Conservation (phyloP, 371 early-diverging fungal species). For the Mucor saturninus region DNA sequence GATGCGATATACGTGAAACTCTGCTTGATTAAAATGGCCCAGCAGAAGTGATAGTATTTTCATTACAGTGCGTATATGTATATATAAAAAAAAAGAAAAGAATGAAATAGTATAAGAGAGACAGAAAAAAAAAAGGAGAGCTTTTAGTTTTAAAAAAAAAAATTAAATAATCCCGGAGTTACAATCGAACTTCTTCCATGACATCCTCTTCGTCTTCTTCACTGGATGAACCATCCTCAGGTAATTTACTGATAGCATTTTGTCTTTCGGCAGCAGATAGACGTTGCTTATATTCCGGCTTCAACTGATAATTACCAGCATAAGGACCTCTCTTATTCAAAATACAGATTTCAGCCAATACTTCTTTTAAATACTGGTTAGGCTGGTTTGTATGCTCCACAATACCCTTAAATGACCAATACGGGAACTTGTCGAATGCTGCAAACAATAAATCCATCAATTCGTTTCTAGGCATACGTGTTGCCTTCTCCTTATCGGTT, state of each 20-base stretch:
- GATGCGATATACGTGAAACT: conserved; percentile 25
- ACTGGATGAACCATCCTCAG: conserved; percentile 28
- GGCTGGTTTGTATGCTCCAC: conserved; percentile 84
- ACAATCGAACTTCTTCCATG: conserved; percentile 52
- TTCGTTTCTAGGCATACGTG: conserved; percentile 84
- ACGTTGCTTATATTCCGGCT: conserved; percentile 77
- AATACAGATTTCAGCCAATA: conserved; percentile 78
- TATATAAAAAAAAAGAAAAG: background rate
- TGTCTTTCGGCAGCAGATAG: conserved; percentile 51
- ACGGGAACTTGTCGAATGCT: conserved; percentile 80
- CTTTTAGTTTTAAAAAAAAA: background rate
- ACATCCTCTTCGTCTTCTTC: conserved; percentile 48
- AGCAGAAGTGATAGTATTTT: conserved; percentile 13
- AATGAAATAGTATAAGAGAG: background rate
- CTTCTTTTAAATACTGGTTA: conserved; percentile 82
- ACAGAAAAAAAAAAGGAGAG: background rate
- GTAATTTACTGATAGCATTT: conserved; percentile 27
- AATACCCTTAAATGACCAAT: conserved; percentile 88
- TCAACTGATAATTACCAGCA: conserved; percentile 81
- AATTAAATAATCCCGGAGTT: conserved; percentile 3
- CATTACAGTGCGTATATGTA: background rate
- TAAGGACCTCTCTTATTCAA: conserved; percentile 88
- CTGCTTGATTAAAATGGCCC: conserved; percentile 26
- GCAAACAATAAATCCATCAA: conserved; percentile 84
- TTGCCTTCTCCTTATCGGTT: conserved; percentile 69